Percentiles rank a stretch among this genome's conserved stretches.
Evolutionary conservation across 768 basidiomycete genomes (phyloP).

Genomic region (Tephrocybe sp.): DNA sequence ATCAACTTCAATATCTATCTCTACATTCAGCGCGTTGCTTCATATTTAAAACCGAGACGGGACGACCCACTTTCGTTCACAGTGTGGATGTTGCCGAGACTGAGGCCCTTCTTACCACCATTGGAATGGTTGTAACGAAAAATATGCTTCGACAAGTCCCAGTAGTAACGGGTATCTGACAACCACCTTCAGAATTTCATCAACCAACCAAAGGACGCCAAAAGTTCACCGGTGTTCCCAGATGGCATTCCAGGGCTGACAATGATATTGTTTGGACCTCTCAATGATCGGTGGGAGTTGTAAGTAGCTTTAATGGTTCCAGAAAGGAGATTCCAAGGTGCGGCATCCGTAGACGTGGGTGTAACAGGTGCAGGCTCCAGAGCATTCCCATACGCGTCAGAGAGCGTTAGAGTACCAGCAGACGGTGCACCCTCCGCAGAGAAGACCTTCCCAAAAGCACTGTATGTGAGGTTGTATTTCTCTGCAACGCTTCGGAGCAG

Average conservation of each 20-base stretch:
- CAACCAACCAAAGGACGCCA: not conserved
- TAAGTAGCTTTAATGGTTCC: conserved; percentile 65
- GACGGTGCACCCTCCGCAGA: conserved; percentile 31
- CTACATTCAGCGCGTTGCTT: conserved; percentile 8
- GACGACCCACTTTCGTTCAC: conserved; percentile 61
- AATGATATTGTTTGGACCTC: conserved; percentile 33
- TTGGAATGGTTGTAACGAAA: conserved; percentile 63
- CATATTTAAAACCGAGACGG: not conserved
- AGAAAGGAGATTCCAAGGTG: conserved; percentile 50
- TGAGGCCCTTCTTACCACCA: conserved; percentile 28
- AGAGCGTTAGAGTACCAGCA: conserved; percentile 48
- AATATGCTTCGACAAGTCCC: conserved; percentile 57
- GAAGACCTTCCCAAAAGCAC: conserved; percentile 49
- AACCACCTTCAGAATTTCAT: not conserved
- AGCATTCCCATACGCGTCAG: conserved; percentile 44
- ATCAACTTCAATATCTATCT: conserved; percentile 46
- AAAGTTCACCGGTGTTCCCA: conserved; percentile 50
- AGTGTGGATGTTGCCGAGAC: conserved; percentile 55
- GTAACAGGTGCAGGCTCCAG: conserved; percentile 71
- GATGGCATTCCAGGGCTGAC: conserved; percentile 57
- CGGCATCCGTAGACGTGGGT: conserved; percentile 40
- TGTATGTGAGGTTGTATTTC: conserved; percentile 56
- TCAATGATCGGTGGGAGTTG: conserved; percentile 42
- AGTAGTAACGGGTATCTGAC: conserved; percentile 58
- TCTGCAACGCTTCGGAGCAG: conserved; percentile 46